phyloP scores from a whole-genome alignment of 495 filamentous ascomycete genomes.

The Trichoderma reesei region DNA sequence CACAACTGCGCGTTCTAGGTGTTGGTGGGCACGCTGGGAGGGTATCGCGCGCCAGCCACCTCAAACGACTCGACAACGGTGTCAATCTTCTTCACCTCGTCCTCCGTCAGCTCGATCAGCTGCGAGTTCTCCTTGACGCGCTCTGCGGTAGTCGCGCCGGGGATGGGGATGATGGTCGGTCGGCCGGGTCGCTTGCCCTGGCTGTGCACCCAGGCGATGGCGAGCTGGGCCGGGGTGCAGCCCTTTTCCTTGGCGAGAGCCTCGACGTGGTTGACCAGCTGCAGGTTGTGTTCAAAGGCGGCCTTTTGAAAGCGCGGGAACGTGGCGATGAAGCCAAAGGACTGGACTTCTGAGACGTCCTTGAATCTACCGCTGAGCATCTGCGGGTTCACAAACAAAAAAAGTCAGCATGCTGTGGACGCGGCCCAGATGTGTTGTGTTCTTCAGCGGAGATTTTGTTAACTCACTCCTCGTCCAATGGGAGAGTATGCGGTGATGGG shows the following conservation, averaged over 20 bases:
- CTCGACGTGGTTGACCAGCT: conserved; percentile 57
- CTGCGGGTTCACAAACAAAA: conserved; percentile 14
- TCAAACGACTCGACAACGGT: conserved; percentile 32
- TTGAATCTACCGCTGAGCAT: conserved; percentile 52
- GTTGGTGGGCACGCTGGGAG: conserved; percentile 19
- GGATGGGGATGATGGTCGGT: conserved; percentile 73
- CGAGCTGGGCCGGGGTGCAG: conserved; percentile 65
- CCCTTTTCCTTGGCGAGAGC: conserved; percentile 60
- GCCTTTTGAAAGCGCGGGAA: conserved; percentile 59
- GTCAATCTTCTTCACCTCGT: conserved; percentile 44
- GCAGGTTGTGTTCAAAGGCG: conserved; percentile 62
- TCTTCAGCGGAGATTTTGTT: background rate
- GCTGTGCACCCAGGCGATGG: conserved; percentile 57
- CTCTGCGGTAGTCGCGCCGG: conserved; percentile 49
- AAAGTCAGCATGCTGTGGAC: conserved; percentile 5
- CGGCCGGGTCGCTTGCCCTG: conserved; percentile 49
- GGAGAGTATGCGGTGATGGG: conserved; percentile 55
- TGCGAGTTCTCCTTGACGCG: conserved; percentile 43
- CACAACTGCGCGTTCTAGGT: conserved; percentile 17
- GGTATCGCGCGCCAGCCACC: conserved; percentile 34
- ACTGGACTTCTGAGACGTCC: conserved; percentile 49
- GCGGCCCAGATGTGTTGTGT: conserved; percentile 10
- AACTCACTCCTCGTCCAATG: conserved; percentile 46
- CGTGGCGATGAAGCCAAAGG: conserved; percentile 42
- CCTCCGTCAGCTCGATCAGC: conserved; percentile 33